Evolutionary conservation across 352 stramenopile species (phyloP), one percentile per base, ranked within the genome.

Genomic region (Pythium oligandrum): DNA sequence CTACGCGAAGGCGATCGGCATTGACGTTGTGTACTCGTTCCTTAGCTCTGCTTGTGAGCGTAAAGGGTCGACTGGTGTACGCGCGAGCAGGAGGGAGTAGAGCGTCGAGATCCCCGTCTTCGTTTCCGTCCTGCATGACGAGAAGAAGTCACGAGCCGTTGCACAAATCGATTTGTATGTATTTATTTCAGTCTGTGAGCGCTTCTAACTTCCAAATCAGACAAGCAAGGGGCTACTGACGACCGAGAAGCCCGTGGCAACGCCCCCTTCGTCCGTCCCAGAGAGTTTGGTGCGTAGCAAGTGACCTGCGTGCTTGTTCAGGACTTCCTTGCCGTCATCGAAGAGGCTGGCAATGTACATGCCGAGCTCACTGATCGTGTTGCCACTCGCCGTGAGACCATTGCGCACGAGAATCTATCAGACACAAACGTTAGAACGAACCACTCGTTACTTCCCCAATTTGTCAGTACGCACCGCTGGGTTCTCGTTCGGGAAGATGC

Each of bases 261-360:
- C 94, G 44, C 97, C 97, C 57, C 97, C 97, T 83, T 99, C 97
- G 70, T 99, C 90, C 3, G 96, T 96, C n/a, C 85, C 86, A 6
- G 79, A 88, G 0, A 93, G 69, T 71, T 99, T 99, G 7, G 95
- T 98, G 49, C 96, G 87, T 17, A 99, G 74, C 45, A 99, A 70
- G 64, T 98, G 96, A 4, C 97, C 97, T 4, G 79, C 90, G 63
- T 97, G 90, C 45, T 96, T 85, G 77, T 98, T 98, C 45, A 97
- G 59, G 34, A 98, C 67, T 56, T 98, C 77, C 44, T 78, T 66
- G 26, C 73, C 79, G 52, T 90, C 71, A 44, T 91, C 83, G 51
- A 91, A 92, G 44, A 92, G 60, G 11, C 71, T 87, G 12, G 87
- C 91, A 55, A 96, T 93, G 75, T 96, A 99, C 69, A 98, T 96